Evolutionary conservation across 345 rosid species (phyloP).

Genomic region (Bruguiera gymnorhiza): DNA sequence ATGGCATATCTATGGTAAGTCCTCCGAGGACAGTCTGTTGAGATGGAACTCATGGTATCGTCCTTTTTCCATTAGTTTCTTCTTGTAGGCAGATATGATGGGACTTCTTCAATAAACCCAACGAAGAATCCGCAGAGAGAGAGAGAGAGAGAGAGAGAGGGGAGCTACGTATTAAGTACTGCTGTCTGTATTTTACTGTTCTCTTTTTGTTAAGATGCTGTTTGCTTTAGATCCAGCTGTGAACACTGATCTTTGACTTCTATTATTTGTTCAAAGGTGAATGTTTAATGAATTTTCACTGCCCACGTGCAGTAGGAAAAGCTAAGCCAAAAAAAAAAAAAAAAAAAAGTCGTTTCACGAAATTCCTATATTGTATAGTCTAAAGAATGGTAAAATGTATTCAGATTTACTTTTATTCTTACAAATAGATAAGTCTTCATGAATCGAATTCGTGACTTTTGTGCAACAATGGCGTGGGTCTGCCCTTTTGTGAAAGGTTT

Average conservation of each 20-base stretch:
- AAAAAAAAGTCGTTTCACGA: no score
- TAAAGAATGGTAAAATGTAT: no score
- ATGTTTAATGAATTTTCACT: slow-evolving; percentile 7
- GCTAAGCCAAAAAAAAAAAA: background rate
- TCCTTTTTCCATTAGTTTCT: background rate
- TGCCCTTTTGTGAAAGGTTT: no score
- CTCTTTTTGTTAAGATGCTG: no score
- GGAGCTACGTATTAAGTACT: background rate
- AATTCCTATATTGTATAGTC: no score
- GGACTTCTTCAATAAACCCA: background rate
- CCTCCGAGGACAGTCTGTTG: slow-evolving; percentile 12
- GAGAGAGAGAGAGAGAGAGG: background rate
- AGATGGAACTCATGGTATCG: background rate
- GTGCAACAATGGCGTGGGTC: no score
- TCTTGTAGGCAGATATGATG: background rate
- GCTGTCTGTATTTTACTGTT: background rate
- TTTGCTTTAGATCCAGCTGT: slow-evolving; percentile 15
- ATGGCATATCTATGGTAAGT: slow-evolving; percentile 39
- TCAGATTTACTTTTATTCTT: no score
- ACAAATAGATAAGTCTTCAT: no score
- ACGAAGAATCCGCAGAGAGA: background rate
- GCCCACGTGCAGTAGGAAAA: background rate
- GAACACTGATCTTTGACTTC: slow-evolving; percentile 18
- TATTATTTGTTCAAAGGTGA: background rate
- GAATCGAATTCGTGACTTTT: no score